Conservation (phyloP, 2,329 filamentous ascomycete species). For the Aplosporella prunicola region DNA sequence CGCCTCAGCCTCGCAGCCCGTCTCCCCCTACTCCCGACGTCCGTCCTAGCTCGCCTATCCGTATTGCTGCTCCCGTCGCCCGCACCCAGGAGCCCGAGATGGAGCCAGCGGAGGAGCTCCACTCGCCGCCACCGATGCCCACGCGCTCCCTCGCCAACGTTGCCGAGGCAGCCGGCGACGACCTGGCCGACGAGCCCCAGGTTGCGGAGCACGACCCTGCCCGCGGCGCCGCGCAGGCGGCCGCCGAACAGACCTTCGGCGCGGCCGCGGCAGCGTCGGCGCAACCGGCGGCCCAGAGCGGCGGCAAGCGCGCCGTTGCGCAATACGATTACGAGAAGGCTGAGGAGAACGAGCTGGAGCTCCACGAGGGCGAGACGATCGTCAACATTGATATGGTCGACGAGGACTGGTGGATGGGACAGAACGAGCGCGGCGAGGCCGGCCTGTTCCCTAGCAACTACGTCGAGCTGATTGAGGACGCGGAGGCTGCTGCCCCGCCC, state of each 20-base stretch:
- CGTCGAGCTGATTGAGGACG: constrained; percentile 69
- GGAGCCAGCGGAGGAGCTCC: constrained; percentile 42
- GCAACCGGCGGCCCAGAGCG: constrained; percentile 27
- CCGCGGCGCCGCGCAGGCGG: constrained; percentile 45
- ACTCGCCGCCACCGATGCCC: constrained; percentile 51
- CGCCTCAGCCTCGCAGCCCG: constrained; percentile 29
- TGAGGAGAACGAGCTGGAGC: constrained; percentile 91
- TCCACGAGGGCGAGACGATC: constrained; percentile 79
- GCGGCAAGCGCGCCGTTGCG: constrained; percentile 64
- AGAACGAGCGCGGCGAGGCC: constrained; percentile 71
- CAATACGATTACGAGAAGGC: constrained; percentile 97
- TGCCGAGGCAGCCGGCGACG: constrained; percentile 54
- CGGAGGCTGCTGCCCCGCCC: constrained; percentile 23
- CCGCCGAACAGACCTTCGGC: constrained; percentile 36
- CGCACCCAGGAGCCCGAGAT: constrained; percentile 46
- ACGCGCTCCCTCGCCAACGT: constrained; percentile 52
- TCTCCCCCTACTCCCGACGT: constrained; percentile 41
- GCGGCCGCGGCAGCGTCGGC: constrained; percentile 29
- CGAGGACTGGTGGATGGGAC: constrained; percentile 98
- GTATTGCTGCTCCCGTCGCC: constrained; percentile 75
- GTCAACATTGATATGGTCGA: constrained; percentile 96
- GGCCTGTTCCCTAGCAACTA: constrained; percentile 97
- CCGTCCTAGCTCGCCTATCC: constrained; percentile 64
- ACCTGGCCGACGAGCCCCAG: constrained; percentile 52
- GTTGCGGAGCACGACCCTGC: constrained; percentile 45